phyloP scores from a whole-genome alignment of 1,284 basidiomycete species.

The Ceratobasidium sp. region DNA sequence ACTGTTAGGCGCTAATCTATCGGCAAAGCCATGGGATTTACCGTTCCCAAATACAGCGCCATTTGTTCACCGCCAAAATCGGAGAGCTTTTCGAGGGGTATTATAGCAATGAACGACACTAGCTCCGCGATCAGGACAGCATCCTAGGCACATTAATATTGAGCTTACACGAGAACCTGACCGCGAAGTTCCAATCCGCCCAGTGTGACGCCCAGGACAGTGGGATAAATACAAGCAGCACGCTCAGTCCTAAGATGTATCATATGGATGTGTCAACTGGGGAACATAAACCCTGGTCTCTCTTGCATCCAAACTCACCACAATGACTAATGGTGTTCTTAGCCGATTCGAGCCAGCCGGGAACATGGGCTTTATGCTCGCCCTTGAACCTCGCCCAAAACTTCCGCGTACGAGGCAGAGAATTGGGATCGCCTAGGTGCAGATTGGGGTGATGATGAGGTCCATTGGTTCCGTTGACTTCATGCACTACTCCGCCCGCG shows the following conservation, averaged over 20 bases:
- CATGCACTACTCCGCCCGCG: background rate
- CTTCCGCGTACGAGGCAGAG: background rate
- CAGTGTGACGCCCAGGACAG: conserved; percentile 68
- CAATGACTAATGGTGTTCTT: conserved; percentile 21
- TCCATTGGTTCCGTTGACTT: background rate
- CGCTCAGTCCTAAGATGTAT: conserved; percentile 7
- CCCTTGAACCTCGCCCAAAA: conserved; percentile 13
- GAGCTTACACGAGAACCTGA: conserved; percentile 42
- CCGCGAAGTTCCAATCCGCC: conserved; percentile 44
- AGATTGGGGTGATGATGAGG: background rate
- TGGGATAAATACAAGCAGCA: conserved; percentile 64
- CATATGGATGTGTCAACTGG: background rate
- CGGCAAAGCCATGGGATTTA: background rate
- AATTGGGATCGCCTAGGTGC: background rate
- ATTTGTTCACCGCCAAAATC: conserved; percentile 70
- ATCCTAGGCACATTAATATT: conserved; percentile 52
- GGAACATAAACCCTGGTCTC: too few relatives aligned
- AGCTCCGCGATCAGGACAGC: conserved; percentile 27
- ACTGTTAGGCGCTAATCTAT: too few relatives aligned
- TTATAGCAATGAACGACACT: conserved; percentile 64
- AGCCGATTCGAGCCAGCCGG: conserved; percentile 29
- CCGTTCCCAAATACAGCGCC: conserved; percentile 53
- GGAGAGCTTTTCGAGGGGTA: conserved; percentile 63
- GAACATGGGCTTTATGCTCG: conserved; percentile 9
- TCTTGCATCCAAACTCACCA: conserved; percentile 14